Base-by-base conservation (phyloP, 805 yeast species). In the Starmerella vaccinii region DNA sequence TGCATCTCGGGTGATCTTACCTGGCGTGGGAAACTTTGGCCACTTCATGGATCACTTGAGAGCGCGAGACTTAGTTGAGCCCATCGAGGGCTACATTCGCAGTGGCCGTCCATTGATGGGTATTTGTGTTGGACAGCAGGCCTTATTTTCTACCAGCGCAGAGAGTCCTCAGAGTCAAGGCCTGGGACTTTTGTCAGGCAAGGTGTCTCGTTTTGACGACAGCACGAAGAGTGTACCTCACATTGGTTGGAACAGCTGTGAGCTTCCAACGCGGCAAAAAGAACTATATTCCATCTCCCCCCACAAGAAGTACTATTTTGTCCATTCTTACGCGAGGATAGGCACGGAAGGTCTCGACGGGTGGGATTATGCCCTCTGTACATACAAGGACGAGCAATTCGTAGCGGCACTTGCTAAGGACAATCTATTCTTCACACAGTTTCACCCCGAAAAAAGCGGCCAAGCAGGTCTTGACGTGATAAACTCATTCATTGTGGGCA, bases 361-460 rank as follows among this genome's bases (percentile, higher is more conserved):
- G 21, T 90, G 96, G 95, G 77, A 79, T 32, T 72, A 84, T 49
- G 87, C 88, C 0, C 67, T 76, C 41, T 77, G 92, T 1, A 71
- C 68, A 49, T 92, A 92, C 65, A 95, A 94, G 1, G 65, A 78
- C 24, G 89, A 92, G 67, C 73, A 68, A 46, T 92, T 89, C 60
- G 71, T 92, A 54, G 94, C 97, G 15, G 92, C 97, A 0, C 65
- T 89, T 45, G 65, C 80, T 27, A 82, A 75, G 61, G 86, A 75
- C 52, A 89, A 87, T 56, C 71, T 90, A 10, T 85, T 92, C 68
- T 95, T 97, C 39, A 92, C 97, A 0, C 99, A 92, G 66, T 92
- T 92, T 67, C 99, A 92, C 68, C 99, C 99, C n/a, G 99, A 92
- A 64, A 92, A 92, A 66, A 86, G 96, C 3, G 98, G 98, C 12